Percentiles rank a stretch among this genome's conserved stretches.
Evolutionary conservation across 805 yeast species (phyloP).

Genomic region (Metschnikowia picachoensis): DNA sequence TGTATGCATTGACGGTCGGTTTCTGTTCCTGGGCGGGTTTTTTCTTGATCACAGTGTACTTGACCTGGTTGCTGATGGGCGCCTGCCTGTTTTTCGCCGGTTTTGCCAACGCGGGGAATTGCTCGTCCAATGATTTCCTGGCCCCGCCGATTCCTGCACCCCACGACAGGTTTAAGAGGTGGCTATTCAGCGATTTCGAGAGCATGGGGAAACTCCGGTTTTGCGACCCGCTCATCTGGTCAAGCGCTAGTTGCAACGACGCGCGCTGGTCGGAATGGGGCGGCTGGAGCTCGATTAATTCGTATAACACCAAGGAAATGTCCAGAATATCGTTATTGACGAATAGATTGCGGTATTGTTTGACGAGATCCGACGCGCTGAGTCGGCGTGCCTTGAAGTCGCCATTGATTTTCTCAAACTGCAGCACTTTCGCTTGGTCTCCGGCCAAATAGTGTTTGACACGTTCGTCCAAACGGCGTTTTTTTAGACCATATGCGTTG

Average conservation of each 20-base stretch:
- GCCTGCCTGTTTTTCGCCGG: constrained; percentile 22
- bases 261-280: constrained; percentile 41
- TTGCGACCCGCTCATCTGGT: constrained; percentile 14
- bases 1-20: constrained; percentile 15
- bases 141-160: constrained; percentile 16
- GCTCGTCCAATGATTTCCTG: constrained; percentile 18
- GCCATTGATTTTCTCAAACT: constrained; percentile 49
- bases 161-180: constrained; percentile 23
- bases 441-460: constrained; percentile 75
- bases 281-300: constrained; percentile 55
- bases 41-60: constrained; percentile 33
- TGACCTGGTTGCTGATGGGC: constrained; percentile 22
- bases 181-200: constrained; percentile 19
- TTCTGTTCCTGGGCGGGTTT: constrained; percentile 14
- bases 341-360: constrained; percentile 48
- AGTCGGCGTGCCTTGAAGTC: constrained; percentile 44
- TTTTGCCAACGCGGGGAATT: constrained; percentile 34
- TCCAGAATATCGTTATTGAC: constrained; percentile 41
- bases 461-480: constrained; percentile 70
- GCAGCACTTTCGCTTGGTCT: constrained; percentile 41
- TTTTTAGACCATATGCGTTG: constrained; percentile 49
- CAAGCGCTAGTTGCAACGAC: constrained; percentile 29
- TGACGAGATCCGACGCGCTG: constrained; percentile 45
- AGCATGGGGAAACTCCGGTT: constrained; percentile 45
- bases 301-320: constrained; percentile 53